Conservation (phyloP, 129 eudicot species). For the Pittosporum tobira region DNA sequence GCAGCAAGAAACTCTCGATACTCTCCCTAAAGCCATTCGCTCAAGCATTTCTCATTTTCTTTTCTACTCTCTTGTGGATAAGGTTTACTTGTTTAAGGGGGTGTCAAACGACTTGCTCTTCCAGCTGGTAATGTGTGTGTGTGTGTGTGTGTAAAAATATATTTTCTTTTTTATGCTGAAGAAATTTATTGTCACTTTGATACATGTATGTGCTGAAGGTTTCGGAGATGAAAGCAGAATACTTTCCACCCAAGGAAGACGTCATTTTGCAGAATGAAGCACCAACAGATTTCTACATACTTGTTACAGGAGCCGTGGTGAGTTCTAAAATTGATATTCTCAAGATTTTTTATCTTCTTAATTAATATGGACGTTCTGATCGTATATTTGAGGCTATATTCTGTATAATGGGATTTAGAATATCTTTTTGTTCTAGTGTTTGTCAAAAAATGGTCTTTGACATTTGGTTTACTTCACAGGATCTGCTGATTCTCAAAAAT, state of each 20-base stretch:
- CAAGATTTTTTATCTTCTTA: not conserved
- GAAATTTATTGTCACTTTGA: not conserved
- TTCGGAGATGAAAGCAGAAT: slow-evolving; percentile 98
- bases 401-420: not conserved
- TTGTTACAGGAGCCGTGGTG: slow-evolving; percentile 87
- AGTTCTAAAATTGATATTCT: slow-evolving; percentile 1
- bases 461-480: slow-evolving; percentile 38
- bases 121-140: slow-evolving; percentile 63
- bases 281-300: slow-evolving; percentile 85
- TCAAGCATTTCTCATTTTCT: slow-evolving; percentile 90
- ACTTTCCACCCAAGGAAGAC: slow-evolving; percentile 91
- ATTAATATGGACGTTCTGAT: no score
- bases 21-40: slow-evolving; percentile 96
- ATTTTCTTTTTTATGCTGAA: not conserved
- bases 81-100: slow-evolving; percentile 74
- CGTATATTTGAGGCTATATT: no score
- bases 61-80: slow-evolving; percentile 67
- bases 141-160: no score
- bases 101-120: slow-evolving; percentile 86
- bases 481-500: slow-evolving; percentile 48
- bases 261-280: slow-evolving; percentile 98
- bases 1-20: slow-evolving; percentile 88
- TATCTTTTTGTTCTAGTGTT: not conserved
- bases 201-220: slow-evolving; percentile 37
- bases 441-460: not conserved